phyloP scores from a whole-genome alignment of 805 yeast species.

The Candida orba region DNA sequence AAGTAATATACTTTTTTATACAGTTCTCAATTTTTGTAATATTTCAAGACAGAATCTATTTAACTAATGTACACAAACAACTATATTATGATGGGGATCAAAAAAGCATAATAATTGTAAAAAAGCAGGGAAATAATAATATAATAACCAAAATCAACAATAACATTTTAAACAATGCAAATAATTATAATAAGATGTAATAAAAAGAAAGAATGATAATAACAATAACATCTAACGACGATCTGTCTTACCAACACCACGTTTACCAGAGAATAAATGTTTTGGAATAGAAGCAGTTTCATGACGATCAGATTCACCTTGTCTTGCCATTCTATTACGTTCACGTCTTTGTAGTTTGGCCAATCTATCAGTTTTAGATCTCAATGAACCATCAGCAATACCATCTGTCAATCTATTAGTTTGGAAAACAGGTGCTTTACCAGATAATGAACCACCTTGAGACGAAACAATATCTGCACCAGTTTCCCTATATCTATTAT shows the following conservation, averaged over 20 bases:
- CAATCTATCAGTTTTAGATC: slow-evolving; percentile 81
- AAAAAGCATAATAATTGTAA: background rate
- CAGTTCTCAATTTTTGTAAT: too few relatives aligned
- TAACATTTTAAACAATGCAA: slow-evolving; percentile 5
- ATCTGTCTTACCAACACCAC: slow-evolving; percentile 91
- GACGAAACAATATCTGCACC: slow-evolving; percentile 61
- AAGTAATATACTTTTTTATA: too few relatives aligned
- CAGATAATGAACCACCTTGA: slow-evolving; percentile 21
- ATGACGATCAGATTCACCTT: slow-evolving; percentile 95
- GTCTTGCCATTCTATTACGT: slow-evolving; percentile 85
- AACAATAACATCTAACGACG: slow-evolving; percentile 48
- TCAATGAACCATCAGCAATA: slow-evolving; percentile 69
- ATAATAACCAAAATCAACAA: background rate
- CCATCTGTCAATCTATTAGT: slow-evolving; percentile 82
- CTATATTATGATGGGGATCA: too few relatives aligned
- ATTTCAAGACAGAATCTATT: too few relatives aligned
- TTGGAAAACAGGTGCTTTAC: slow-evolving; percentile 40
- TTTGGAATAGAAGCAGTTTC: slow-evolving; percentile 79
- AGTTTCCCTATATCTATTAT: slow-evolving; percentile 35
- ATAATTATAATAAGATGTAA: background rate
- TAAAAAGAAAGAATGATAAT: background rate
- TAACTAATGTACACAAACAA: too few relatives aligned
- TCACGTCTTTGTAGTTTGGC: slow-evolving; percentile 88
- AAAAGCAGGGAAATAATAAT: background rate
- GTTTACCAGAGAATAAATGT: slow-evolving; percentile 93